Conservation (phyloP, 805 yeast species). For the Yarrowia osloensis region DNA sequence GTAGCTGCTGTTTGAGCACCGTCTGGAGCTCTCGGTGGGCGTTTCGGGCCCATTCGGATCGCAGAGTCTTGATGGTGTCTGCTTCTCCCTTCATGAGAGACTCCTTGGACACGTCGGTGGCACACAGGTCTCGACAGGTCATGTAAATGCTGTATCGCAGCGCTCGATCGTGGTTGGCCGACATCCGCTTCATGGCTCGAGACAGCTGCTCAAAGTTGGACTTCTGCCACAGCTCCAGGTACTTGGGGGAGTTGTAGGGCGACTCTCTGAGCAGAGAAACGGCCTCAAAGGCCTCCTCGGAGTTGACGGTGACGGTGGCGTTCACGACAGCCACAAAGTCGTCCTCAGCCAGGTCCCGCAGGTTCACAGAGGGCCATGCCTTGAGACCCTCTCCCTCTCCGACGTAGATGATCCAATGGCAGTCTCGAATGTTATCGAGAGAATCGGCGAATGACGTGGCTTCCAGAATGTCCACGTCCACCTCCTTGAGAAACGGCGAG, state of each 20-base stretch:
- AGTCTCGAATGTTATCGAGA: constrained; percentile 38
- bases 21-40: constrained; percentile 47
- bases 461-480: constrained; percentile 39
- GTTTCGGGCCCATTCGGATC: constrained; percentile 41
- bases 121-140: constrained; percentile 27
- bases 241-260: constrained; percentile 38
- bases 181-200: constrained; percentile 27
- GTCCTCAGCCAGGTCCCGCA: constrained; percentile 33
- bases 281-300: constrained; percentile 25
- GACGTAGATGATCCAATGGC: constrained; percentile 39
- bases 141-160: constrained; percentile 7
- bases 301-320: constrained; percentile 7
- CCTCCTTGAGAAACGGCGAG: constrained; percentile 36
- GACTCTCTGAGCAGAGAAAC: constrained; percentile 36
- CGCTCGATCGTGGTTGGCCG: constrained; percentile 26
- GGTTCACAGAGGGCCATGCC: constrained; percentile 20
- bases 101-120: constrained; percentile 22
- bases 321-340: constrained; percentile 34
- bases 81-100: constrained; percentile 32
- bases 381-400: constrained; percentile 28
- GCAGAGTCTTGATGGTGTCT: constrained; percentile 33
- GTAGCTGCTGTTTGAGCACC: constrained; percentile 38
- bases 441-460: constrained; percentile 40
- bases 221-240: constrained; percentile 33
- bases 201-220: constrained; percentile 37